Evolutionary conservation across 2,329 filamentous ascomycete species (phyloP), one percentile per base, ranked within the genome.

Genomic region (Aureobasidium melanogenum): DNA sequence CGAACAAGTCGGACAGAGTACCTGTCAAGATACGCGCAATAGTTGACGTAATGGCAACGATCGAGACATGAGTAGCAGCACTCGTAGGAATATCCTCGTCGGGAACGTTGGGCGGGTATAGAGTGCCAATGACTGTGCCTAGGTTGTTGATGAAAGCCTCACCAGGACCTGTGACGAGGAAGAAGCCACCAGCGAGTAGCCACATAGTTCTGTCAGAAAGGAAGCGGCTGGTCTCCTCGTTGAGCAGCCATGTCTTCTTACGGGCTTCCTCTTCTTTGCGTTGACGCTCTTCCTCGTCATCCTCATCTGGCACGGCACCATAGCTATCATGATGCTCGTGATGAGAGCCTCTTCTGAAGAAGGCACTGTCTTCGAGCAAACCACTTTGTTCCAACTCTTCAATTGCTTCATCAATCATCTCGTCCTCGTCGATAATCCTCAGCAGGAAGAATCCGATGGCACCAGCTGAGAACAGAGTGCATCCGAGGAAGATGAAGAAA

Each of bases 61-160:
- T 92, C 24, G 90, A 95, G 59, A 99, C 92, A 69, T 99, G 94
- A 0, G 91, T 97, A 61, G 91, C 85, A 41, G 88, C 82, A 54
- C 88, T 83, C 51, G 87, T 84, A 67, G 78, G 72, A 67, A 71
- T 67, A 14, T 65, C 44, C 3, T 56, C 57, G 69, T 64, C 68
- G 65, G 58, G 76, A 70, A 52, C 74, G 72, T 82, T 82, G n/a
- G 77, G 77, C 5, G 83, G 82, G 47, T 89, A 89, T 3, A 97
- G 79, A 0, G 93, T 96, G 66, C 89, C 88, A 67, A 97, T 92
- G 64, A 99, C 87, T 26, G 92, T 97, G 38, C 94, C 94, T 10
- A 99, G 76, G 69, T 97, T 99, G 76, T 97, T 99, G 76, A 97
- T 91, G 73, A 97, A 99, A 12, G 93, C 89, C 75, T 99, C 94